Conservation (phyloP, 805 yeast species). For the Komagataella populi region DNA sequence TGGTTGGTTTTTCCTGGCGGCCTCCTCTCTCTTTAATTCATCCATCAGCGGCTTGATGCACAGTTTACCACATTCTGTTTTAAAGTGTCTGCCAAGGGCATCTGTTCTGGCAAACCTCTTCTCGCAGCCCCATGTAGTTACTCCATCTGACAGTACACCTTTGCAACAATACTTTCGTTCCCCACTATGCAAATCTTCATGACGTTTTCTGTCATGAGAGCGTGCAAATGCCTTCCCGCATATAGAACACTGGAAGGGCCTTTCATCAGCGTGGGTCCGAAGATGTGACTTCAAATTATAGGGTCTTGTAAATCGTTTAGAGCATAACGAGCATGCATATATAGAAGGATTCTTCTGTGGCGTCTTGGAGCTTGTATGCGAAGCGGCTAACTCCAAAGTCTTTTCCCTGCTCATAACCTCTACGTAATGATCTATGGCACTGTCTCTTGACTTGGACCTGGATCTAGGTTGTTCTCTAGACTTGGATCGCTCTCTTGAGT, state of each 20-base stretch:
- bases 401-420: slow-evolving; percentile 29
- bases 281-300: slow-evolving; percentile 86
- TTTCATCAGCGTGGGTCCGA: slow-evolving; percentile 79
- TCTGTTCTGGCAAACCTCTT: slow-evolving; percentile 70
- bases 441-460: slow-evolving; percentile 18
- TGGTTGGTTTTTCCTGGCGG: background rate
- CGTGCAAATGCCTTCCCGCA: slow-evolving; percentile 80
- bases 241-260: slow-evolving; percentile 59
- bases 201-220: slow-evolving; percentile 66
- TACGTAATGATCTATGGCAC: slow-evolving; percentile 13
- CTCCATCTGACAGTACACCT: slow-evolving; percentile 46
- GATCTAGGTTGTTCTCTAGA: slow-evolving; percentile 15
- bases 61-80: slow-evolving; percentile 64
- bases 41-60: slow-evolving; percentile 59
- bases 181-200: slow-evolving; percentile 65
- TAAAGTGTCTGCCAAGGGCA: slow-evolving; percentile 66
- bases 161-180: slow-evolving; percentile 63
- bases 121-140: slow-evolving; percentile 62
- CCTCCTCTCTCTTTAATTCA: slow-evolving; percentile 22
- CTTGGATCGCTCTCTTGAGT: slow-evolving; percentile 2
- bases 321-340: slow-evolving; percentile 74
- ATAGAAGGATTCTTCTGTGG: slow-evolving; percentile 61
- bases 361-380: slow-evolving; percentile 36
- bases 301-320: slow-evolving; percentile 80
- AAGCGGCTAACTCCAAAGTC: slow-evolving; percentile 52